A percentile compares a stretch with the other conserved stretches of the same genome.
Evolutionary conservation across 345 rosid genomes (phyloP).

Genomic region (Populus euphratica): DNA sequence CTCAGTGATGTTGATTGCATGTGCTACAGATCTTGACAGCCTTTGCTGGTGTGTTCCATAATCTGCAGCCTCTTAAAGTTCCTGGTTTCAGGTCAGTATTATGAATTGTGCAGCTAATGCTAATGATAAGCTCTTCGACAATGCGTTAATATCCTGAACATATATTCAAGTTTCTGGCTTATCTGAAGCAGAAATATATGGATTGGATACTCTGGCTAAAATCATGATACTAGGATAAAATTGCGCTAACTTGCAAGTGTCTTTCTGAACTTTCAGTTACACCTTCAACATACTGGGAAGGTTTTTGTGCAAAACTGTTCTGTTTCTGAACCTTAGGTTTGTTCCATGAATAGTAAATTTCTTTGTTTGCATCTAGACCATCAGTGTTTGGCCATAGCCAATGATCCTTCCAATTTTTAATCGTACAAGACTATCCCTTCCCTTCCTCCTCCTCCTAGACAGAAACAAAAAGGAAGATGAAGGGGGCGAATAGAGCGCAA

Average conservation of each 20-base stretch:
- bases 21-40: conserved; percentile 69
- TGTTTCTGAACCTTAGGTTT: not conserved
- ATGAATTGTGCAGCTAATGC: conserved; percentile 5
- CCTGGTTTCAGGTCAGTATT: conserved; percentile 83
- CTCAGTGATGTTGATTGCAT: conserved; percentile 18
- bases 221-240: not conserved
- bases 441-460: not conserved
- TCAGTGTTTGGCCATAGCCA: not conserved
- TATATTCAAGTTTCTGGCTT: not conserved
- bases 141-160: not conserved
- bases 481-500: not conserved
- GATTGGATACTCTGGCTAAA: not conserved
- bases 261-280: not conserved
- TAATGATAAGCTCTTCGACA: not conserved
- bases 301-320: not conserved
- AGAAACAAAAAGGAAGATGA: not conserved
- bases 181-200: not conserved
- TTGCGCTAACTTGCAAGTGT: not conserved
- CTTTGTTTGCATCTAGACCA: not conserved
- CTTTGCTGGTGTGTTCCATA: conserved; percentile 86
- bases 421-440: not conserved
- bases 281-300: not conserved
- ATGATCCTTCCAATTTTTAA: not conserved
- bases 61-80: conserved; percentile 82
- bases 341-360: not conserved